A percentile compares a stretch with the other conserved stretches of the same genome.
phyloP scores from a whole-genome alignment of 2,329 filamentous ascomycete species.

The Akanthomyces muscarius region DNA sequence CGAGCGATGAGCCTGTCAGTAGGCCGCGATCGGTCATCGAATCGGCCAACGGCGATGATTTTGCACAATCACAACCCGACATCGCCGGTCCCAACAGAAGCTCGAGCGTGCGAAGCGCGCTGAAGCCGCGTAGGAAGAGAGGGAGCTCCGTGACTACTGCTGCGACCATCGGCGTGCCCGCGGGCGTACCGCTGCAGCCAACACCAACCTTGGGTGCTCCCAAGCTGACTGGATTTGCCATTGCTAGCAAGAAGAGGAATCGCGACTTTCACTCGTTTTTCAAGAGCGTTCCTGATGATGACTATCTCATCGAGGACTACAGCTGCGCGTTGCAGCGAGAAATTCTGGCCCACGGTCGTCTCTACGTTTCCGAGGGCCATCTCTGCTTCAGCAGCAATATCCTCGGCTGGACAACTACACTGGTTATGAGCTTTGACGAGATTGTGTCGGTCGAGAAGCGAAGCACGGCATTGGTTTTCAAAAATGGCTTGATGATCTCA shows the following conservation, averaged over 20 bases:
- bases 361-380: constrained; percentile 96
- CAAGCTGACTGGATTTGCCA: constrained; percentile 89
- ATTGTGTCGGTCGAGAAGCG: constrained; percentile 96
- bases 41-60: constrained; percentile 50
- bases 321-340: constrained; percentile 94
- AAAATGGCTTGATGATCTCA: constrained; percentile 94
- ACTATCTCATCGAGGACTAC: constrained; percentile 97
- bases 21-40: constrained; percentile 52
- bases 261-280: constrained; percentile 91
- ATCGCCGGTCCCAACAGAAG: constrained; percentile 62
- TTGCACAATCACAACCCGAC: constrained; percentile 55
- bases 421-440: constrained; percentile 98
- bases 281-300: constrained; percentile 94
- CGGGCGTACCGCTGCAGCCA: constrained; percentile 60
- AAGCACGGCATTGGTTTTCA: constrained; percentile 90
- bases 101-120: constrained; percentile 63
- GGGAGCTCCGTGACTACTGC: constrained; percentile 73
- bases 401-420: constrained; percentile 92
- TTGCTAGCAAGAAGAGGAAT: constrained; percentile 94
- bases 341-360: constrained; percentile 85
- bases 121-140: constrained; percentile 65
- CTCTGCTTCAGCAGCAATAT: constrained; percentile 99
- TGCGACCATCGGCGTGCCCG: constrained; percentile 64
- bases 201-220: constrained; percentile 56
- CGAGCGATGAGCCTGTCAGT: constrained; percentile 34